Conservation (phyloP, 371 early-diverging fungal species). For the Chytridium lagenaria region DNA sequence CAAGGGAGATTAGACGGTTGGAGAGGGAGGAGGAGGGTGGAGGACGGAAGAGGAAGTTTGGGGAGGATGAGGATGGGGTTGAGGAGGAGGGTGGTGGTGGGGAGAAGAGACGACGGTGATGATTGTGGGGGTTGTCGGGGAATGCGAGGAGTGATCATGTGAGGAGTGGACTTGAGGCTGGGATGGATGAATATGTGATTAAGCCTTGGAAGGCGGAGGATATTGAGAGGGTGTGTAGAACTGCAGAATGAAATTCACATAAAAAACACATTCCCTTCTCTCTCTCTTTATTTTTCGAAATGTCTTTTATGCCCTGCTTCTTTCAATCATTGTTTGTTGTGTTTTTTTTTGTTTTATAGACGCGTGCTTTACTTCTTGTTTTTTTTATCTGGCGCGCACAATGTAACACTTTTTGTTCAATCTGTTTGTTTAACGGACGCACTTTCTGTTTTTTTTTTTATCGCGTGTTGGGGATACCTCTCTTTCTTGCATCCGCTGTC, state of each 20-base stretch:
- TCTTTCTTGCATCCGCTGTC: too few species aligned
- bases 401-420: too few species aligned
- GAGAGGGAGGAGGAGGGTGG: background rate
- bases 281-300: too few species aligned
- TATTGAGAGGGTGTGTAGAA: slow-evolving; percentile 13
- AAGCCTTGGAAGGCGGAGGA: slow-evolving; percentile 25
- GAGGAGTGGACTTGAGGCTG: background rate
- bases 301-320: too few species aligned
- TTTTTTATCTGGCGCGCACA: too few species aligned
- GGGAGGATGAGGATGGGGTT: background rate
- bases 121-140: slow-evolving; percentile 23
- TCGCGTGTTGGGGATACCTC: too few species aligned
- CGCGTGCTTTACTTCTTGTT: too few species aligned
- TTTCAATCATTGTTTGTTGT: too few species aligned
- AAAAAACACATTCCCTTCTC: too few species aligned
- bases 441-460: too few species aligned
- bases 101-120: background rate
- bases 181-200: slow-evolving; percentile 28
- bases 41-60: background rate
- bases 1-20: slow-evolving; percentile 19
- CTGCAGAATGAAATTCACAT: background rate
- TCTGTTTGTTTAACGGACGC: too few species aligned
- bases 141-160: slow-evolving; percentile 14
- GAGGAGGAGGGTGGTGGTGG: background rate
- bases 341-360: too few species aligned